Conservation (phyloP, 2,329 filamentous ascomycete genomes). For the Trichoderma polysporum region DNA sequence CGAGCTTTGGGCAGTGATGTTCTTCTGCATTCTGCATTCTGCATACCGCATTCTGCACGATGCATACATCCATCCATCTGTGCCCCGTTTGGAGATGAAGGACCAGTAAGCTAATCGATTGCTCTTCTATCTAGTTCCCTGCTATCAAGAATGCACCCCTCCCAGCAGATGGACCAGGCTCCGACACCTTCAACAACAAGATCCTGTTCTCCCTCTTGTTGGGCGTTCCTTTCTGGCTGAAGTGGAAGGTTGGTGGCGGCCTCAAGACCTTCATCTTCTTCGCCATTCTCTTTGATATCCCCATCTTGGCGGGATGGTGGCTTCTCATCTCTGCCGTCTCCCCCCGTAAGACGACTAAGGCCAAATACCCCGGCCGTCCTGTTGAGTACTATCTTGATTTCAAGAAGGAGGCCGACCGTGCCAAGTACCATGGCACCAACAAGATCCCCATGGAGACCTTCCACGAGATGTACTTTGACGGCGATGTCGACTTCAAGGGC, state of each 20-base stretch:
- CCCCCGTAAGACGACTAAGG: conserved; percentile 91
- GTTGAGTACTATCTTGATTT: conserved; percentile 90
- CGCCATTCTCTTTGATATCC: conserved; percentile 71
- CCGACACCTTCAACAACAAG: conserved; percentile 83
- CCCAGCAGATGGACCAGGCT: conserved; percentile 81
- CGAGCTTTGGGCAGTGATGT: too few species aligned
- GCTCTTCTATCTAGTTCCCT: conserved; percentile 29
- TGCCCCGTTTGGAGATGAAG: background rate
- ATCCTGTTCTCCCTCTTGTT: conserved; percentile 69
- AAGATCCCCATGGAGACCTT: conserved; percentile 92
- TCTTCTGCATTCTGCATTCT: background rate
- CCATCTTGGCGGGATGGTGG: conserved; percentile 83
- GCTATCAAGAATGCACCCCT: conserved; percentile 95
- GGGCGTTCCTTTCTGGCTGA: conserved; percentile 73
- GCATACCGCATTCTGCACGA: background rate
- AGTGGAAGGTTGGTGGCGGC: conserved; percentile 81
- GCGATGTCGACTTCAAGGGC: conserved; percentile 92
- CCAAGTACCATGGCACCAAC: conserved; percentile 72
- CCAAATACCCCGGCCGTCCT: conserved; percentile 76
- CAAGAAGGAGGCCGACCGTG: conserved; percentile 61
- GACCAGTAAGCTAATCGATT: conserved; percentile 4
- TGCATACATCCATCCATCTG: background rate
- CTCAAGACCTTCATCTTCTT: conserved; percentile 91
- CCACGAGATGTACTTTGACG: conserved; percentile 97
- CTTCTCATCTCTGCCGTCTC: conserved; percentile 74